Percentiles rank a stretch among this genome's conserved stretches.
These are phyloP conservation scores for Erigeron canadensis DNA, from an alignment of 129 eudicot species.

Conservation along the genomic window DNA sequence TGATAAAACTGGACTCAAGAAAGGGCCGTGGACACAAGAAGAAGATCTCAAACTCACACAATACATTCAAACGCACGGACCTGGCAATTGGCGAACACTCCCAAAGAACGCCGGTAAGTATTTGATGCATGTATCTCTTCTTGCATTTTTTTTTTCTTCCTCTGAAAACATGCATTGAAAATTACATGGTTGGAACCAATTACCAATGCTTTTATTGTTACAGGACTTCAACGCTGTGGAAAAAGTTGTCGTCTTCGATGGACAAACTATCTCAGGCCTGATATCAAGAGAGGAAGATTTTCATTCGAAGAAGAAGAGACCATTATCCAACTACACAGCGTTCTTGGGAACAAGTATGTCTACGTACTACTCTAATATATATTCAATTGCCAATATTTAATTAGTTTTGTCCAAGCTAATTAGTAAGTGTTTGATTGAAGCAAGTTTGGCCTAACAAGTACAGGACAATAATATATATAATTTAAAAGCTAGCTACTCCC, in stretches of 20 bases:
- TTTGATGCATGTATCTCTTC: not conserved
- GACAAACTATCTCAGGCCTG: conserved; percentile 74
- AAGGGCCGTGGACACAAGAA: conserved; percentile 74
- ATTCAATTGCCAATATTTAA: no score
- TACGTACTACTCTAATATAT: not conserved
- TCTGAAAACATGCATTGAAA: not conserved
- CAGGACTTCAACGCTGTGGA: conserved; percentile 68
- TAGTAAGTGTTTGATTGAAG: no score
- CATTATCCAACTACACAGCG: conserved; percentile 63
- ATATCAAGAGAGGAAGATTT: conserved; percentile 70
- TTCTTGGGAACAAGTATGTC: conserved; percentile 69
- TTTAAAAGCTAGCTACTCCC: no score
- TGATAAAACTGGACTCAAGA: conserved; percentile 60
- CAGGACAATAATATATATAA: no score
- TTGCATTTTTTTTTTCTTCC: not conserved
- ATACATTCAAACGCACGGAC: conserved; percentile 44
- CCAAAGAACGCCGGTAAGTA: conserved; percentile 63
- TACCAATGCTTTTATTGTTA: not conserved
- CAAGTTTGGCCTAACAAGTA: no score
- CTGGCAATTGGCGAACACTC: conserved; percentile 63
- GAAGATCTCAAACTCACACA: conserved; percentile 63
- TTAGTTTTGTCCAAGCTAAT: no score
- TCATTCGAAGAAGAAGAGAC: conserved; percentile 71
- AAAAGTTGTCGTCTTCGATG: conserved; percentile 73
- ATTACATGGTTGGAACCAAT: not conserved